phyloP scores from a whole-genome alignment of 2,329 filamentous ascomycete genomes.

The Orbilia ellipsospora region DNA sequence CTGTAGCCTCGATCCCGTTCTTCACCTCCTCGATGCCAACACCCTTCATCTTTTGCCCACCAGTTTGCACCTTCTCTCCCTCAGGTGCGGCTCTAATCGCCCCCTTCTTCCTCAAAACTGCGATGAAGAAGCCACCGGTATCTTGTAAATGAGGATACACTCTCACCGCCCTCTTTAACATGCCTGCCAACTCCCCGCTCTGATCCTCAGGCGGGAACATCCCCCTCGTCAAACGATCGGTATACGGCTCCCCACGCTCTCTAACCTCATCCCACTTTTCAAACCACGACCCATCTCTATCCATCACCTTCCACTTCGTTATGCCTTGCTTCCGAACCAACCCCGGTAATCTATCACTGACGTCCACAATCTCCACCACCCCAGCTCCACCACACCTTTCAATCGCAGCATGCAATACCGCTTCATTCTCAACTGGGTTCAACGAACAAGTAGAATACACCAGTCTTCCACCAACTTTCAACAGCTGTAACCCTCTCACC shows the following conservation, averaged over 20 bases:
- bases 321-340: conserved; percentile 82
- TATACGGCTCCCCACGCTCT: conserved; percentile 65
- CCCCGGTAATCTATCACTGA: conserved; percentile 78
- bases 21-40: conserved; percentile 4
- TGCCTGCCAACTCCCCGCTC: conserved; percentile 68
- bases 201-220: conserved; percentile 79
- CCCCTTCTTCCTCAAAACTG: conserved; percentile 88
- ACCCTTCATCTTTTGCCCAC: conserved; percentile 43
- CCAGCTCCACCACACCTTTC: conserved; percentile 84
- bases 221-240: conserved; percentile 77
- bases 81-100: conserved; percentile 65
- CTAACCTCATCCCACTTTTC: conserved; percentile 78
- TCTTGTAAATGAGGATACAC: conserved; percentile 96
- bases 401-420: conserved; percentile 87
- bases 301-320: conserved; percentile 88
- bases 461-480: conserved; percentile 92
- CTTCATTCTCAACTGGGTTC: conserved; percentile 98
- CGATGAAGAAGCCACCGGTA: conserved; percentile 97
- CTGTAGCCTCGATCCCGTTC: conserved; percentile 16
- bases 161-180: conserved; percentile 90
- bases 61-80: conserved; percentile 49
- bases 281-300: conserved; percentile 83
- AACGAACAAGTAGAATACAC: conserved; percentile 99
- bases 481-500: conserved; percentile 90
- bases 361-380: conserved; percentile 87